Base-by-base conservation (phyloP, 495 filamentous ascomycete species). In the Penicillium odoratum region DNA sequence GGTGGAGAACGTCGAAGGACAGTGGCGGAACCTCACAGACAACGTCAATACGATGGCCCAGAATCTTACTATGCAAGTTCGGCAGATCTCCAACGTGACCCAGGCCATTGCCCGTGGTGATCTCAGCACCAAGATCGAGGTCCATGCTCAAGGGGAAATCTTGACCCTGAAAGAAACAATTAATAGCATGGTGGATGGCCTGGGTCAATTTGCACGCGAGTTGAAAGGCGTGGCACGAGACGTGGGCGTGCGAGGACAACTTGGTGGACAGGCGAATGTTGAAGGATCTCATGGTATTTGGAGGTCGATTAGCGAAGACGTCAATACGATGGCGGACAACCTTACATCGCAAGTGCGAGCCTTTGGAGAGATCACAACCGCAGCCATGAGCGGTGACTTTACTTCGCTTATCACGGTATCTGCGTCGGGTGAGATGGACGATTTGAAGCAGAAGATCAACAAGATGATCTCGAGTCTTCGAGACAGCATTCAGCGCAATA, bases 1-100 rank as follows among this genome's bases (percentile, higher is more conserved):
- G 30, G 92, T 96, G 13, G 89, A 93, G 65, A 91, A 93, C 66
- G 92, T 96, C 8, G 89, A 96, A 73, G 92, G 92, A 38, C 93
- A 90, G 28, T 96, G 92, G 92, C 85, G 89, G 64, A 89, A 93
- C 67, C 77, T 96, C 56, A 96, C 92, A 9, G 90, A 95, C 66
- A 96, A 93, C 56, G 92, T 96, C 67, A 96, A 96, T 68, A 88
- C 90, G 48, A 95, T 97, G 91, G 92, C 92, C 62, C 93, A 90
- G 78, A 96, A 96, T 66, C 76, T 97, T 33, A 97, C 92, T 1
- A 91, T 90, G 0, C 92, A 97, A 71, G 92, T 97, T 53, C 88
- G 92, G 65, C 91, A 93, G 67, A 97, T 97, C 62, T 93, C 92
- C 48, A 91, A 92, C 61, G 92, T 97, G 58, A 97, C 92, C 1